phyloP scores from a whole-genome alignment of 257 asterid genomes.

The Verbena officinalis region DNA sequence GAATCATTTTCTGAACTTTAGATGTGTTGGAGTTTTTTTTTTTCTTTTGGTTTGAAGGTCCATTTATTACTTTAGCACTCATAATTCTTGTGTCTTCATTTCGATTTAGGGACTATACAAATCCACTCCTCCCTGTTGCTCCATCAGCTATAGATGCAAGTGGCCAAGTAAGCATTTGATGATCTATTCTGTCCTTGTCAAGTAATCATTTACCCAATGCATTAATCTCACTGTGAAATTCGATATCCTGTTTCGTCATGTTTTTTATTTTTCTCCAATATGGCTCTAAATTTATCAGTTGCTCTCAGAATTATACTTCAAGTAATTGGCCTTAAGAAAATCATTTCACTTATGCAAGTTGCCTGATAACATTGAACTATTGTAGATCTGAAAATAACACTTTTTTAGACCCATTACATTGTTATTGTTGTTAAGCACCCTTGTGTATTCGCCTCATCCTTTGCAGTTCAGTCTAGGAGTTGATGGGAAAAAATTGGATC shows the following conservation, averaged over 20 bases:
- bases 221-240: not conserved
- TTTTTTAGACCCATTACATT: not conserved
- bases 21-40: not conserved
- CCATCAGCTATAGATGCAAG: slow-evolving; percentile 76
- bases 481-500: slow-evolving; percentile 88
- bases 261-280: not conserved
- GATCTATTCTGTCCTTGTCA: not conserved
- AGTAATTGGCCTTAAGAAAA: not conserved
- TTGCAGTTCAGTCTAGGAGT: slow-evolving; percentile 73
- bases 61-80: not conserved
- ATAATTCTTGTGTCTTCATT: slow-evolving; percentile 15
- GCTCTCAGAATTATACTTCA: not conserved
- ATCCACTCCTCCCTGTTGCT: slow-evolving; percentile 71
- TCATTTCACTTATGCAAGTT: slow-evolving; percentile 8
- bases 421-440: not conserved
- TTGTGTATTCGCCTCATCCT: not conserved
- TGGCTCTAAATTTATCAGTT: too few species aligned
- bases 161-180: slow-evolving; percentile 54
- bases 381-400: not conserved
- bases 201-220: not conserved
- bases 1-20: not conserved
- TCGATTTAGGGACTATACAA: slow-evolving; percentile 68
- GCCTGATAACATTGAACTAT: not conserved
- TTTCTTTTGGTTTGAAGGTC: not conserved
- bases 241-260: not conserved